phyloP scores from a whole-genome alignment of 352 stramenopile species.

The Phytophthora boehmeriae region DNA sequence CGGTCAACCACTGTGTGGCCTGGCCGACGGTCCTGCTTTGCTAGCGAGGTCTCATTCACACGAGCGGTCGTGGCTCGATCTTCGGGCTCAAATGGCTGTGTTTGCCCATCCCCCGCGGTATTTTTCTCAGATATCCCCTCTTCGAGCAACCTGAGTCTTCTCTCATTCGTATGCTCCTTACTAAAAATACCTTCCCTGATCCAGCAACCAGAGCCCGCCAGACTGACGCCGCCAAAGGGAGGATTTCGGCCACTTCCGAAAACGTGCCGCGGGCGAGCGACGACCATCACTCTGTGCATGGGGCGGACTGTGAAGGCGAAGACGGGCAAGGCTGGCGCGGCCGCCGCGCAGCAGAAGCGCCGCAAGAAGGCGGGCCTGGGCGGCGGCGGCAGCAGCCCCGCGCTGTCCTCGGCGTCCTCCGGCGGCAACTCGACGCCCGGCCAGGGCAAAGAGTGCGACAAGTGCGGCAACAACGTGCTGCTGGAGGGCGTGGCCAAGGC shows the following conservation, averaged over 20 bases:
- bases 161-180: no score
- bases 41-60: no score
- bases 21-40: no score
- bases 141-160: no score
- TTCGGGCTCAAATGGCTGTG: no score
- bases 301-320: slow-evolving; percentile 41
- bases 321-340: slow-evolving; percentile 18
- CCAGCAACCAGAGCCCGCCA: no score
- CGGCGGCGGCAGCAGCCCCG: slow-evolving; percentile 25
- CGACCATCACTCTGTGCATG: slow-evolving; percentile 45
- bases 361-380: slow-evolving; percentile 35
- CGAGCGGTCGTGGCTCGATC: no score
- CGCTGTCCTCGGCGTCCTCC: slow-evolving; percentile 32
- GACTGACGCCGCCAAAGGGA: slow-evolving; percentile 17
- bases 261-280: slow-evolving; percentile 17
- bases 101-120: no score
- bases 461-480: slow-evolving; percentile 48
- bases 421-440: slow-evolving; percentile 37
- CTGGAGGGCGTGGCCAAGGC: slow-evolving; percentile 52
- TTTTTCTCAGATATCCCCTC: no score
- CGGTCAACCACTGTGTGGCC: no score
- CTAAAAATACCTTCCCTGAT: no score
- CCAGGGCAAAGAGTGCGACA: slow-evolving; percentile 57
- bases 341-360: slow-evolving; percentile 30
- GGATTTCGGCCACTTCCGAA: slow-evolving; percentile 42